Percentiles rank a stretch among this genome's conserved stretches.
Conservation (phyloP, 2,329 filamentous ascomycete species). For the Colletotrichum liaoningense region DNA sequence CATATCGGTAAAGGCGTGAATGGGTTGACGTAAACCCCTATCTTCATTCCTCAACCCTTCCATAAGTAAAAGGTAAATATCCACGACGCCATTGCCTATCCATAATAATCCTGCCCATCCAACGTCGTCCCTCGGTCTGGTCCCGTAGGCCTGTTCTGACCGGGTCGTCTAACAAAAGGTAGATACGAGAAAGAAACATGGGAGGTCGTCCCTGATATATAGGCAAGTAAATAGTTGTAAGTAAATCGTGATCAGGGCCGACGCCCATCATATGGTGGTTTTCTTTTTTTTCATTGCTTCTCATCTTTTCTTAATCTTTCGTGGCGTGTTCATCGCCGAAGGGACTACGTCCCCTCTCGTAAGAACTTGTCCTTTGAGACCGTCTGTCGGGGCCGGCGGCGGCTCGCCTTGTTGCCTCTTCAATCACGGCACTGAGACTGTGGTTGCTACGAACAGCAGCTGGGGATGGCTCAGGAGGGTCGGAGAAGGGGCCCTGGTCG, state of each 20-base stretch:
- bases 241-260: slow-evolving; percentile 31
- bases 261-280: slow-evolving; percentile 22
- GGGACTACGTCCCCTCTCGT: slow-evolving; percentile 56
- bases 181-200: slow-evolving; percentile 34
- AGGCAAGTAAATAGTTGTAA: slow-evolving; percentile 23
- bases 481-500: slow-evolving; percentile 71
- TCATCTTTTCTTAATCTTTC: slow-evolving; percentile 51
- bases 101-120: slow-evolving; percentile 33
- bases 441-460: slow-evolving; percentile 51
- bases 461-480: slow-evolving; percentile 54
- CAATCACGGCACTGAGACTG: slow-evolving; percentile 66
- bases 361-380: slow-evolving; percentile 40
- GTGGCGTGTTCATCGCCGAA: slow-evolving; percentile 71
- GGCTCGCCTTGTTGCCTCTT: slow-evolving; percentile 59
- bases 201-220: slow-evolving; percentile 35
- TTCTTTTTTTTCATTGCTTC: background rate
- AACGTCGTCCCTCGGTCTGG: slow-evolving; percentile 35
- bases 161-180: slow-evolving; percentile 34
- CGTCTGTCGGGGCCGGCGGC: slow-evolving; percentile 45
- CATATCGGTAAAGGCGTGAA: slow-evolving; percentile 19
- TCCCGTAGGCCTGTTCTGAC: slow-evolving; percentile 30
- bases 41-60: slow-evolving; percentile 31
- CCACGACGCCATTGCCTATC: slow-evolving; percentile 32
- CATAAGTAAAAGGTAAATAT: slow-evolving; percentile 23
- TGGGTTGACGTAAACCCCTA: slow-evolving; percentile 25